A percentile compares a stretch with the other conserved stretches of the same genome.
phyloP scores from a whole-genome alignment of 192 early-diverging fungal species.

The Linnemannia exigua region DNA sequence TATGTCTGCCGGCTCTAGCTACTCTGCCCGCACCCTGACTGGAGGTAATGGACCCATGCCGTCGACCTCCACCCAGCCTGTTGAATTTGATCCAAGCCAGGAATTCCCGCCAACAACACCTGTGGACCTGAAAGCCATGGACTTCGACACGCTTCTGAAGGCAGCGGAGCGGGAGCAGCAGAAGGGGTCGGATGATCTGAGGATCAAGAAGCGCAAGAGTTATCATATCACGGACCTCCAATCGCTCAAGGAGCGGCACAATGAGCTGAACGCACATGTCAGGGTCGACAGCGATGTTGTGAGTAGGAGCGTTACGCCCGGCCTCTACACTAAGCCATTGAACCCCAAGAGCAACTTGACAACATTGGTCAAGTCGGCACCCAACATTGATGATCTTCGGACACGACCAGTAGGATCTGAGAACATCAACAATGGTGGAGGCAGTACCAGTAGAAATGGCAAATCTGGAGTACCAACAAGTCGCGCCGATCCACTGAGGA shows the following conservation, averaged over 20 bases:
- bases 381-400: constrained; percentile 15
- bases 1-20: constrained; percentile 19
- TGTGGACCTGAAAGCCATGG: constrained; percentile 50
- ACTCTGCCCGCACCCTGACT: constrained; percentile 25
- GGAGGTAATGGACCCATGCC: background rate
- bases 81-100: constrained; percentile 41
- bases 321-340: constrained; percentile 1
- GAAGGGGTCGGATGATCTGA: constrained; percentile 43
- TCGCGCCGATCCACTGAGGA: constrained; percentile 6
- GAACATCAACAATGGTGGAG: constrained; percentile 6
- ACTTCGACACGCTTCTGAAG: constrained; percentile 43
- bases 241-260: constrained; percentile 7
- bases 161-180: constrained; percentile 45
- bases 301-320: background rate
- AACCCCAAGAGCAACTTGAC: constrained; percentile 28
- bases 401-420: background rate
- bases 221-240: constrained; percentile 26
- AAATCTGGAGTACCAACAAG: background rate
- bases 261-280: background rate
- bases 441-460: background rate
- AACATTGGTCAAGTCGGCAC: constrained; percentile 22
- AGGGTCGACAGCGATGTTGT: constrained; percentile 7
- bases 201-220: constrained; percentile 24
- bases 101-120: constrained; percentile 49
- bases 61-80: background rate